Evolutionary conservation across 306 rosid genomes (phyloP).

Genomic region (Biancaea sappan): DNA sequence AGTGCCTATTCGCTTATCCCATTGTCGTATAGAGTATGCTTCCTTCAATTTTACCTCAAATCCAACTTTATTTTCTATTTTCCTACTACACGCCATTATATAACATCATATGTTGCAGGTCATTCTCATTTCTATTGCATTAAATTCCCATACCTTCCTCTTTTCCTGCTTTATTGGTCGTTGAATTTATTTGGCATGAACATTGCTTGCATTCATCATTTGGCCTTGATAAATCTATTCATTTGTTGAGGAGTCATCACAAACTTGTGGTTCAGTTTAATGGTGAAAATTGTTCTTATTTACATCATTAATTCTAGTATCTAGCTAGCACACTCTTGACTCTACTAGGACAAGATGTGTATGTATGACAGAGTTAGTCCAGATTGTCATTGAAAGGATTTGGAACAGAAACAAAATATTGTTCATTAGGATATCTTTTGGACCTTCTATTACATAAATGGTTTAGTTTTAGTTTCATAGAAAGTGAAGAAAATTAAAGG

Average conservation of each 20-base stretch:
- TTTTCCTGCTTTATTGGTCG: too few relatives aligned
- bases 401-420: not conserved
- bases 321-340: not conserved
- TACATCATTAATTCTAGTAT: slow-evolving; percentile 6
- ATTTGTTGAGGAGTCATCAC: too few relatives aligned
- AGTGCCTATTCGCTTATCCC: too few relatives aligned
- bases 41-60: too few relatives aligned
- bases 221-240: not conserved
- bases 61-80: too few relatives aligned
- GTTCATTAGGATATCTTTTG: slow-evolving; percentile 15
- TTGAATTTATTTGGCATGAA: too few relatives aligned
- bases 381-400: slow-evolving; percentile 21
- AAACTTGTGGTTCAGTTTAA: slow-evolving; percentile 13
- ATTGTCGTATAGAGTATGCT: too few relatives aligned
- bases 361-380: slow-evolving; percentile 7
- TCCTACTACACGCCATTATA: slow-evolving; percentile 34
- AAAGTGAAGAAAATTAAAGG: not conserved
- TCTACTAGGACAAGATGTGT: not conserved
- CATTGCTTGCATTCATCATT: not conserved
- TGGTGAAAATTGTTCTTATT: slow-evolving; percentile 20
- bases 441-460: not conserved
- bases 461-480: slow-evolving; percentile 2
- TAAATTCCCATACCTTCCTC: not conserved
- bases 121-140: slow-evolving; percentile 24
- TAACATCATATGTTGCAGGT: slow-evolving; percentile 24